Evolutionary conservation across 2,329 filamentous ascomycete genomes (phyloP).

Genomic region (Penicillium aurantiogriseum): DNA sequence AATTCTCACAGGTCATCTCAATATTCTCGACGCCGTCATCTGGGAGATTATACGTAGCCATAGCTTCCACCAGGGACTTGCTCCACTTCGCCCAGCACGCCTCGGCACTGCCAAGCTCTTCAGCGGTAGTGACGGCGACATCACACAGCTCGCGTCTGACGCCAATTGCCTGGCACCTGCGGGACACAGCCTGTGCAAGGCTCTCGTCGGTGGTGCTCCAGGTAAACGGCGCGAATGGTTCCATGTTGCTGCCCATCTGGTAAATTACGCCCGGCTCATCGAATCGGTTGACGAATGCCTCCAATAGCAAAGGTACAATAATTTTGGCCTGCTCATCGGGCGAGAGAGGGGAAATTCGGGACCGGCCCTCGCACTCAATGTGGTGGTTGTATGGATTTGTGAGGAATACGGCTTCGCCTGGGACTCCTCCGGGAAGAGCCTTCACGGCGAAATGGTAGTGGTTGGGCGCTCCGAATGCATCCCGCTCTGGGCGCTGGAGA

Average conservation of each 20-base stretch:
- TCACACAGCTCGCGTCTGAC: constrained; percentile 1
- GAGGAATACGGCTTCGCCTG: constrained; percentile 5
- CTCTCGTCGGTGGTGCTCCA: constrained; percentile 2
- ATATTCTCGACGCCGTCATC: background rate
- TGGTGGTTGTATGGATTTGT: constrained; percentile 7
- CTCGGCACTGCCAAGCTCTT: background rate
- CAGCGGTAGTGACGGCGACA: background rate
- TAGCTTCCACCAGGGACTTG: background rate
- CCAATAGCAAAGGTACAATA: constrained; percentile 7
- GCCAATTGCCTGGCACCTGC: background rate
- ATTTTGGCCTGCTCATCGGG: background rate
- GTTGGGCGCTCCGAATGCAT: background rate
- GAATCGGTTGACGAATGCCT: constrained; percentile 9
- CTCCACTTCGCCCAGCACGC: background rate
- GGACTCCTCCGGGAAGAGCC: background rate
- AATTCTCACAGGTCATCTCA: background rate
- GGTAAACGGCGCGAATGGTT: constrained; percentile 4
- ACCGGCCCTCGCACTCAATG: constrained; percentile 4
- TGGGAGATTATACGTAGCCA: background rate
- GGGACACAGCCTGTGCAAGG: constrained; percentile 4
- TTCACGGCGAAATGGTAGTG: constrained; percentile 11
- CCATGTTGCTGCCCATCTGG: background rate
- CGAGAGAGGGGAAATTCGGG: background rate
- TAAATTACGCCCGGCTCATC: background rate
- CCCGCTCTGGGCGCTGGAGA: background rate